A percentile compares a stretch with the other conserved stretches of the same genome.
These are phyloP conservation scores for Umbellularia californica DNA, from an alignment of 164 flowering plant genomes.

Conservation along the genomic window DNA sequence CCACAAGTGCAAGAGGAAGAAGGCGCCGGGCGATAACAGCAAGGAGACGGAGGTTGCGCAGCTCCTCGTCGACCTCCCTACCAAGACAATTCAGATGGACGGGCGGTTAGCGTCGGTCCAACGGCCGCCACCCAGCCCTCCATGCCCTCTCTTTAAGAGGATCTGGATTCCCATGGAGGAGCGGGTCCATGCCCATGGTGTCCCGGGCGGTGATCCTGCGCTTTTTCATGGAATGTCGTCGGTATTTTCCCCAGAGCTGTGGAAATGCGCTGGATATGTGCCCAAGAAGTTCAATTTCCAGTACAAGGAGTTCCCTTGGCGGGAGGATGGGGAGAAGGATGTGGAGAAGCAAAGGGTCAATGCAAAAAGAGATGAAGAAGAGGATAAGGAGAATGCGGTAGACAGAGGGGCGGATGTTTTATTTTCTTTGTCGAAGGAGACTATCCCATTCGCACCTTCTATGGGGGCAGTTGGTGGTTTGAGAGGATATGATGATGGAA, in stretches of 20 bases:
- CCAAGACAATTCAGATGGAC: constrained; percentile 35
- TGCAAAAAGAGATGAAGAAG: constrained; percentile 19
- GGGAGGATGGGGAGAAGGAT: constrained; percentile 40
- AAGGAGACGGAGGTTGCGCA: constrained; percentile 97
- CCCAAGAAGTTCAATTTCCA: constrained; percentile 84
- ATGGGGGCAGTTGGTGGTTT: constrained; percentile 25
- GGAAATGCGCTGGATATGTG: constrained; percentile 84
- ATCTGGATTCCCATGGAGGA: constrained; percentile 86
- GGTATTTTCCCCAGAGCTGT: constrained; percentile 60
- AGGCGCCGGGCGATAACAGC: constrained; percentile 41
- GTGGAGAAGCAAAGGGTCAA: not conserved
- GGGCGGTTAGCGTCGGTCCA: constrained; percentile 35
- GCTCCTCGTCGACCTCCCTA: constrained; percentile 80
- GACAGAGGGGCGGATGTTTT: constrained; percentile 70
- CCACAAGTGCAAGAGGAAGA: constrained; percentile 83
- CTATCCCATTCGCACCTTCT: constrained; percentile 22
- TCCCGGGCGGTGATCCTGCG: constrained; percentile 87
- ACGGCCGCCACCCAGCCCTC: constrained; percentile 17
- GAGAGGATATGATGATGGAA: constrained; percentile 30
- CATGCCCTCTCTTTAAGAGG: constrained; percentile 33
- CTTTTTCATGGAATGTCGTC: constrained; percentile 58
- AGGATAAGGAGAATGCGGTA: constrained; percentile 41
- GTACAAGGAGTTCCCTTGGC: constrained; percentile 79
- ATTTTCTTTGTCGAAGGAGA: constrained; percentile 68
- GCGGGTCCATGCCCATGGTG: constrained; percentile 87